Evolutionary conservation across 1,139 yeast species (phyloP).

Genomic region (Kazachstania sp.): DNA sequence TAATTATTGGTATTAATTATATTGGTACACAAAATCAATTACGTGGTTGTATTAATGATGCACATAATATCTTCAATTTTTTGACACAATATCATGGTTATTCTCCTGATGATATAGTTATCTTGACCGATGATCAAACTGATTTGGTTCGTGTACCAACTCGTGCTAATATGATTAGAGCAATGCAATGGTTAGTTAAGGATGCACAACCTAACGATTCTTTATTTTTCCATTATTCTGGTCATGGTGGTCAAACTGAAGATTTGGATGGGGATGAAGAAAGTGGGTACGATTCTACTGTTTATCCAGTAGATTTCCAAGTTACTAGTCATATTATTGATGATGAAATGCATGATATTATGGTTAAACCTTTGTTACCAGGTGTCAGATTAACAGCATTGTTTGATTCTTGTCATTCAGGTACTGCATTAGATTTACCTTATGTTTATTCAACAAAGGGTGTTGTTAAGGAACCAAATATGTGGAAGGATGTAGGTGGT

Average conservation of each 20-base stretch:
- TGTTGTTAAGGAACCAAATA: slow-evolving; percentile 77
- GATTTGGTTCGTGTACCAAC: slow-evolving; percentile 66
- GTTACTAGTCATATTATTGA: slow-evolving; percentile 67
- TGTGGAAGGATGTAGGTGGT: slow-evolving; percentile 75
- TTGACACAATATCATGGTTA: slow-evolving; percentile 58
- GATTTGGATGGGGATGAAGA: slow-evolving; percentile 88
- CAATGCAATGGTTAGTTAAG: slow-evolving; percentile 83
- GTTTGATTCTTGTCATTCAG: slow-evolving; percentile 91
- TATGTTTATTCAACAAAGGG: slow-evolving; percentile 88
- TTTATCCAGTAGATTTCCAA: slow-evolving; percentile 85
- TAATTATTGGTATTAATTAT: slow-evolving; percentile 81
- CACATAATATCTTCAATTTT: slow-evolving; percentile 51
- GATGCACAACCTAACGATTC: slow-evolving; percentile 85
- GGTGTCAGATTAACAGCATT: slow-evolving; percentile 86
- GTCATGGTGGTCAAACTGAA: slow-evolving; percentile 82
- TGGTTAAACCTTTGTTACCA: slow-evolving; percentile 69
- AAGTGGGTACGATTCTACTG: slow-evolving; percentile 81
- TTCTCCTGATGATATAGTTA: slow-evolving; percentile 68
- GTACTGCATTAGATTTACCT: slow-evolving; percentile 84
- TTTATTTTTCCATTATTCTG: slow-evolving; percentile 79
- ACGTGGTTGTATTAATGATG: slow-evolving; percentile 84
- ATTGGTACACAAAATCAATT: slow-evolving; percentile 62
- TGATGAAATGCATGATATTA: slow-evolving; percentile 73
- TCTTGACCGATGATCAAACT: slow-evolving; percentile 63
- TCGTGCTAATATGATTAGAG: slow-evolving; percentile 66